Conservation (phyloP, 306 rosid species). For the Cucumis cinereus region DNA sequence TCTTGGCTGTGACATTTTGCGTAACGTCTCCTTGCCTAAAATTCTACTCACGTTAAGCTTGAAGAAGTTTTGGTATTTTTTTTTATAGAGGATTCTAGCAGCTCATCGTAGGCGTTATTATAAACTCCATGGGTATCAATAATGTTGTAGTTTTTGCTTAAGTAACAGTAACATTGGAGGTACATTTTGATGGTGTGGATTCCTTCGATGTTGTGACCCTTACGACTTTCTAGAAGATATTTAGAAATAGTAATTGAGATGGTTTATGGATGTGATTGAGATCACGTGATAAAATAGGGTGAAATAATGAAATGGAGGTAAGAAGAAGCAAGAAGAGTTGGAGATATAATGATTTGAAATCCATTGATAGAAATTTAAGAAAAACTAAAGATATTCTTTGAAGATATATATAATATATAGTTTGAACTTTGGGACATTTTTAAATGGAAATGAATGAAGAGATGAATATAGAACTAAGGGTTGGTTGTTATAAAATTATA, state of each 20-base stretch:
- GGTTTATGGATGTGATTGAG: neutral
- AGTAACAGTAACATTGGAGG: conserved; percentile 24
- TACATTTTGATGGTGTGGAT: conserved; percentile 17
- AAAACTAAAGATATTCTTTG: neutral
- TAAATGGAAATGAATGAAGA: neutral
- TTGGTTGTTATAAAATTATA: neutral
- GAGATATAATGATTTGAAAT: neutral
- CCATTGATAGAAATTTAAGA: neutral
- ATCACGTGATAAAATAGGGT: neutral
- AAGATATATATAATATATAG: neutral
- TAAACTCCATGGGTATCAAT: neutral
- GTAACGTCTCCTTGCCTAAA: conserved; percentile 13
- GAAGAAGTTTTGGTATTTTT: conserved; percentile 16
- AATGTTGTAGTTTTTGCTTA: neutral
- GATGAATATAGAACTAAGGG: neutral
- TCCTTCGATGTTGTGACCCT: conserved; percentile 24
- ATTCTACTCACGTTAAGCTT: conserved; percentile 16
- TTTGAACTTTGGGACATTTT: neutral
- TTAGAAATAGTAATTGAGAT: conserved; percentile 10
- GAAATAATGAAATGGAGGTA: neutral
- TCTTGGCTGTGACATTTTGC: conserved; percentile 21
- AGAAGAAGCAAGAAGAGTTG: neutral
- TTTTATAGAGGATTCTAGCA: conserved; percentile 23
- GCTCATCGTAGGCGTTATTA: conserved; percentile 16
- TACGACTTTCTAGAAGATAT: conserved; percentile 17